Base-by-base conservation (phyloP, 768 basidiomycete species). In the Leucosporidium yakuticum region DNA sequence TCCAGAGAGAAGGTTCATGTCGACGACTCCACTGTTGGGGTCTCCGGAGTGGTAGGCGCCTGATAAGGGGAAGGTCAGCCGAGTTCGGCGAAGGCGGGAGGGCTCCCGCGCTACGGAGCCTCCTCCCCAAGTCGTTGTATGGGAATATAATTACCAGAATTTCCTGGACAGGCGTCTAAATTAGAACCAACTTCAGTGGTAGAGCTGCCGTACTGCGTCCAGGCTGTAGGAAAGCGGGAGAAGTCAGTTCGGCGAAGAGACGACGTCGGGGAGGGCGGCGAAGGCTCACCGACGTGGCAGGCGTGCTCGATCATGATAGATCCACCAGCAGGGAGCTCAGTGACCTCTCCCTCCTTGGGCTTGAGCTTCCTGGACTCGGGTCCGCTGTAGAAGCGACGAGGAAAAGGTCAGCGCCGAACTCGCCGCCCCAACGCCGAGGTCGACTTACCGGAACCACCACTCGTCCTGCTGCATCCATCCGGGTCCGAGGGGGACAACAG, bases 381-480 rank as follows among this genome's bases (percentile, higher is more conserved):
- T 11, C 70, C 70, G 7, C 57, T 59, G 36, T 6, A 12, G 57
- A 21, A 3, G 20, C 0, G 27, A 19, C 0, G 27, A 19, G 7
- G 60, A 25, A 4, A 27, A 2, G 47, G 32, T 23, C 19, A 2
- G 17, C 27, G n/a, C 5, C 12, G 47, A 27, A 20, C 4, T 9
- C 12, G n/a, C 21, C 9, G 12, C 5, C 32, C 19, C 44, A 27
- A 27, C 51, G 51, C 51, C n/a, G 57, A 31, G 6, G 19, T 31
- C 20, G 19, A 25, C 47, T 44, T 17, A 47, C 47, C 71, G 64
- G 63, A 72, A 72, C 71, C 70, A 72, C 64, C 62, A 62, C 23
- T 54, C 54, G 54, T 64, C 59, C 21, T 61, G 60, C 4, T 53
- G 39, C 17, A 47, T 48, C 49, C 31, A n/a, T 23, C 36, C 60